Evolutionary conservation across 495 filamentous ascomycete species (phyloP).

Genomic region (Aspergillus indologenus): DNA sequence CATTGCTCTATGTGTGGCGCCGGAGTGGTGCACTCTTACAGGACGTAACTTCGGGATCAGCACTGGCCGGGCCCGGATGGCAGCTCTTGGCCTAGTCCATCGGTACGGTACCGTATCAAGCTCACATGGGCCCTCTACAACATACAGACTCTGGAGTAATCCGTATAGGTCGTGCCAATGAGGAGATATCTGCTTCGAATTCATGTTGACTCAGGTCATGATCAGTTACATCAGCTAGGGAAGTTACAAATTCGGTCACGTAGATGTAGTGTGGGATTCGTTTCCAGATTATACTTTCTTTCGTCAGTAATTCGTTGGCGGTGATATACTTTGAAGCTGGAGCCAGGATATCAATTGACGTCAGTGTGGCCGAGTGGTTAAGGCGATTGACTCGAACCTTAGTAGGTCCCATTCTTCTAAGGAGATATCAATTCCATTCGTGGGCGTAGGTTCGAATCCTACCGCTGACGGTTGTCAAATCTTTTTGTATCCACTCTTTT

Average conservation of each 20-base stretch:
- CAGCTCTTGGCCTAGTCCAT: background rate
- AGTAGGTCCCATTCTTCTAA: background rate
- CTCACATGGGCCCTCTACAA: background rate
- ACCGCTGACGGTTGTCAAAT: background rate
- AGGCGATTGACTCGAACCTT: background rate
- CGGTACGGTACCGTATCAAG: background rate
- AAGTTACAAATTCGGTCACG: too few species aligned
- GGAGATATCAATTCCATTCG: background rate
- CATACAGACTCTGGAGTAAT: too few species aligned
- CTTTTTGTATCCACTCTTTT: background rate
- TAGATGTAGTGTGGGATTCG: too few species aligned
- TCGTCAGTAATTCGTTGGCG: too few species aligned
- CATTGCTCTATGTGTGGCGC: background rate
- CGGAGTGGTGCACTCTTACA: background rate
- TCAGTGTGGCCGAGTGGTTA: background rate
- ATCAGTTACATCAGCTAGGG: too few species aligned
- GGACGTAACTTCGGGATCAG: background rate
- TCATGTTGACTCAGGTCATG: too few species aligned
- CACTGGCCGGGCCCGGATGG: background rate
- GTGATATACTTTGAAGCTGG: too few species aligned
- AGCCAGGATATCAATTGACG: background rate
- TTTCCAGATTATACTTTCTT: too few species aligned
- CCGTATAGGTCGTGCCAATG: too few species aligned
- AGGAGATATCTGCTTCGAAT: too few species aligned
- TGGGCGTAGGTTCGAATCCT: background rate